Conservation (phyloP, 164 flowering plant species). For the Nymphaea colorata region DNA sequence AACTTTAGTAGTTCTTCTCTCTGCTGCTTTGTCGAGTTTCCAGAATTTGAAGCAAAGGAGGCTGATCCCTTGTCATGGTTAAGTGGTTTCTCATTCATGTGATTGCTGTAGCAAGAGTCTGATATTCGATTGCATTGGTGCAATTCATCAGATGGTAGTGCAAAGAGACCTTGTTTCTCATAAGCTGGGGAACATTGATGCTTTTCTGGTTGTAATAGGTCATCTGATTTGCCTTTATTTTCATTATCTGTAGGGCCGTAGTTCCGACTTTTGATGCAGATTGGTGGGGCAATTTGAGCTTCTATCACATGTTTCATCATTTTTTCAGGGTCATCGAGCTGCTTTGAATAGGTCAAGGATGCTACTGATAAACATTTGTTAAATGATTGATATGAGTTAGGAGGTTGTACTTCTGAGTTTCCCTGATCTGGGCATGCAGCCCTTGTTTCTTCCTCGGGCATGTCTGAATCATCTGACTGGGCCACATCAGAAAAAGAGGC, state of each 20-base stretch:
- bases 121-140: no score
- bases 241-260: background rate
- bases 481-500: slow-evolving; percentile 33
- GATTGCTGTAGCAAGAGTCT: no score
- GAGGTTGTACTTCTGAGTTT: background rate
- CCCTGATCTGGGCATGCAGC: background rate
- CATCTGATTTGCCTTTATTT: background rate
- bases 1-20: background rate
- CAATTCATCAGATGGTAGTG: no score
- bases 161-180: no score
- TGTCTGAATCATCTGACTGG: slow-evolving; percentile 66
- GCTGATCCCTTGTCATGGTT: background rate
- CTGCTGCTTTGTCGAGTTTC: background rate
- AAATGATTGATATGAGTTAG: background rate
- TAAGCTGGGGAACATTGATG: background rate
- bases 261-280: background rate
- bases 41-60: background rate
- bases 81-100: no score
- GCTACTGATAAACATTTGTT: background rate
- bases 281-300: background rate
- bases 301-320: background rate
- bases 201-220: background rate
- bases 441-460: slow-evolving; percentile 15
- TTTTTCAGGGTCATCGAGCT: background rate
- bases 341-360: background rate